Base-by-base conservation (phyloP, 1,284 basidiomycete genomes). In the Wallemia ichthyophaga region DNA sequence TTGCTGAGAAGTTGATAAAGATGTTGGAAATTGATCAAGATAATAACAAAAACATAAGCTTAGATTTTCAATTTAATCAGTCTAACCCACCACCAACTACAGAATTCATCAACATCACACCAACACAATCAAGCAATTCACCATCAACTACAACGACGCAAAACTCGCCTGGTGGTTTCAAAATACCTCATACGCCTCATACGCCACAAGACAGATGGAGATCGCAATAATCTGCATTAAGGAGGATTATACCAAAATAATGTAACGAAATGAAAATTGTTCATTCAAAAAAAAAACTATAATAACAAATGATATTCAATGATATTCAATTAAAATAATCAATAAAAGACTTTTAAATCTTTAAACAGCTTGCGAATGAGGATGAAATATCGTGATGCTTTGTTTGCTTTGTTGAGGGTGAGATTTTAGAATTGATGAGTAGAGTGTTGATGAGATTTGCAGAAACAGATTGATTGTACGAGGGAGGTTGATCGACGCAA, bases 1-100 rank as follows among this genome's bases (percentile, higher is more conserved):
- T 94, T 60, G 89, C 85, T 24, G 80, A 77, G 71, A 80, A 80
- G 67, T 73, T 91, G 56, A 77, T 87, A 61, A 84, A 84, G 66
- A 67, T 83, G 15, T 73, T 91, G 64, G 81, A 83, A 66, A 2
- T 23, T 28, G 24, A 21, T 17, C 7, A 21, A 3, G 37, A 21
- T 48, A 21, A 32, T 11, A 76, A 78, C 56, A 80, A 83, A 66
- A 76, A 77, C 32, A 81, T 91, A 62, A 83, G 83, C 15, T 75
- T 91, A 21, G 87, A 92, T 68, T 92, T 88, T 73, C 83, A 87
- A 74, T 85, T 85, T 21, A 48, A 48, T 48, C 37, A 48, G n/a
- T 48, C 37, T 3, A 48, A 48, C n/a, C 37, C 37, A 17, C 37
- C 37, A 48, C n/a, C 37, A 17, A 48, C 9, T 48, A 48, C 11